A percentile compares a stretch with the other conserved stretches of the same genome.
These are phyloP conservation scores for Dendrobium catenatum DNA, from an alignment of 106 monocot genomes.

Conservation along the genomic window DNA sequence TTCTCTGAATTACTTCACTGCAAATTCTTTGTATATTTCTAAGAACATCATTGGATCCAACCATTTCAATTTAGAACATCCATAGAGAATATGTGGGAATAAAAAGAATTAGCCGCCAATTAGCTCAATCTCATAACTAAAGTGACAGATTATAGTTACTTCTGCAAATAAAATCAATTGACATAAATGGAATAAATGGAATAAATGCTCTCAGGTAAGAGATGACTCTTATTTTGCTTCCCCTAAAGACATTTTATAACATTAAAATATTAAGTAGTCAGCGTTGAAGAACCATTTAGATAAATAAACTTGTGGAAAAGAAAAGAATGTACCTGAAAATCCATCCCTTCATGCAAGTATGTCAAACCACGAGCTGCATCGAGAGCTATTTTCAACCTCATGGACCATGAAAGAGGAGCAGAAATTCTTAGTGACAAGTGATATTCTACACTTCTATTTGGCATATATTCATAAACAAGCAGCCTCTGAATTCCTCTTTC, in stretches of 20 bases:
- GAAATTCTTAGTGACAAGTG: slow-evolving; percentile 37
- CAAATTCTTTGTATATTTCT: no score
- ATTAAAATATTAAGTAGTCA: neutral
- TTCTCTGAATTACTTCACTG: no score
- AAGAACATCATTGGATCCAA: no score
- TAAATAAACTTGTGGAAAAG: neutral
- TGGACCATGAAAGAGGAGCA: slow-evolving; percentile 38
- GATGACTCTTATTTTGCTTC: neutral
- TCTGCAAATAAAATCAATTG: neutral
- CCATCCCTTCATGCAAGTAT: slow-evolving; percentile 67
- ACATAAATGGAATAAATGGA: neutral
- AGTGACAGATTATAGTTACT: neutral
- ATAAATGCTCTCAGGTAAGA: neutral
- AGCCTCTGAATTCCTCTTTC: slow-evolving; percentile 72
- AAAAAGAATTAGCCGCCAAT: neutral
- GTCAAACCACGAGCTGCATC: slow-evolving; percentile 60
- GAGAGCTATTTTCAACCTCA: slow-evolving; percentile 57
- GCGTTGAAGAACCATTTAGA: neutral
- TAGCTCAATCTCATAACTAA: neutral
- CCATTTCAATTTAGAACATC: neutral
- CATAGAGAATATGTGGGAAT: neutral
- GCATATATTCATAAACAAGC: slow-evolving; percentile 76
- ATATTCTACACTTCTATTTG: slow-evolving; percentile 53
- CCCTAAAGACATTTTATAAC: neutral
- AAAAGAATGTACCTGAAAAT: slow-evolving; percentile 42